Base-by-base conservation (phyloP, 441 rosid genomes). In the Pelargonium cotyledonis region DNA sequence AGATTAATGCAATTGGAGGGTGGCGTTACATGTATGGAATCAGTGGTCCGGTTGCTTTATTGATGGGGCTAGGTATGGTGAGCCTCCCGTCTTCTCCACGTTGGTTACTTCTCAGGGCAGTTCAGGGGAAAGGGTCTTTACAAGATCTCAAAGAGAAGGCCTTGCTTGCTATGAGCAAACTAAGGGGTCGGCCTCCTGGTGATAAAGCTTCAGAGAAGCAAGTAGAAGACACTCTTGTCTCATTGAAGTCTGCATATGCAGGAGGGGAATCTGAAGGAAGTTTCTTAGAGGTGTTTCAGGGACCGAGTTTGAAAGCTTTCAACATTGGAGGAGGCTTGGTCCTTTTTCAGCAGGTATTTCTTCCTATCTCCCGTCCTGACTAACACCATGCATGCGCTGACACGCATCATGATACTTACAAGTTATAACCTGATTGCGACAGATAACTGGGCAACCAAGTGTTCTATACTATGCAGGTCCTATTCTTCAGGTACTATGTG, bases 401-500 rank as follows among this genome's bases (percentile, higher is more conserved):
- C 55, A 47, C 9, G 15, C 55, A 3, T 11, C 14, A 47, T 47
- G 63, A 58, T 21, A 58, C 63, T 19, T 58, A 19, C 49, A 29
- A 58, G n/a, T 19, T 58, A 19, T 49, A 29, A 49, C 70, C 47
- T 75, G 74, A 68, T 75, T 58, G 47, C 81, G 75, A 73, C 85
- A 94, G 99, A 89, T 94, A 82, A 94, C 99, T 65, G 99, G 99
- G 65, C 99, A 94, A 80, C 99, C 99, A 18, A 91, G 99, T 79
- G 97, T 94, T 74, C 83, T 94, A 66, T 94, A 94, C 66, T 91
- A 94, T 67, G 99, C 99, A 7, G 99, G 99, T 76, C 76, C 95
- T 35, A 94, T 94, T 81, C 94, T 94, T 79, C 99, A 94, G 97
- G 99, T 94, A 82, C 68, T 69, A 51, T 68, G 68, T 68, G 26